phyloP scores from a whole-genome alignment of 495 filamentous ascomycete genomes.

The Xylaria grammica region DNA sequence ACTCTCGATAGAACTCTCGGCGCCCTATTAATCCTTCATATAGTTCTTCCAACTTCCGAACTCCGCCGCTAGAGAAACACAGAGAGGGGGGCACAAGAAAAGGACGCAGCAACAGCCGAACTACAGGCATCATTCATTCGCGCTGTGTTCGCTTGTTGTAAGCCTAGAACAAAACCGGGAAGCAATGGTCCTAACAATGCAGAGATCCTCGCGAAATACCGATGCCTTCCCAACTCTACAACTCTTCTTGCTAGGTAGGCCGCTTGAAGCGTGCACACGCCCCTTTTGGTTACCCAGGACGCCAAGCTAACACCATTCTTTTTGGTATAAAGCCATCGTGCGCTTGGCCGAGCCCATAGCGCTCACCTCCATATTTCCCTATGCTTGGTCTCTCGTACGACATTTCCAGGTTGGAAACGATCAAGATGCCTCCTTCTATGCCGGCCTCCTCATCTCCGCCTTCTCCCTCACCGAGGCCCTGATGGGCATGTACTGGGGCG shows the following conservation, averaged over 20 bases:
- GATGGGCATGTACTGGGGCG: slow-evolving; percentile 86
- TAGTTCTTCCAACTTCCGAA: neutral
- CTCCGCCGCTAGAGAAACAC: neutral
- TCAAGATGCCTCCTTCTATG: slow-evolving; percentile 77
- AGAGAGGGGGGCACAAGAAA: no score
- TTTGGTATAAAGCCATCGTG: slow-evolving; percentile 48
- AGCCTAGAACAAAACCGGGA: slow-evolving; percentile 36
- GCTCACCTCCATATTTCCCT: slow-evolving; percentile 85
- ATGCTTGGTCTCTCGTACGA: slow-evolving; percentile 83
- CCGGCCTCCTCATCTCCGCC: slow-evolving; percentile 83
- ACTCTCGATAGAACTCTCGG: no score
- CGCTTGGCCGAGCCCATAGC: slow-evolving; percentile 89
- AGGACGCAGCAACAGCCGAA: slow-evolving; percentile 15
- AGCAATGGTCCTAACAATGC: slow-evolving; percentile 52
- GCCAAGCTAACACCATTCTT: neutral
- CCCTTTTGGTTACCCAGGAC: neutral
- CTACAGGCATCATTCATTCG: slow-evolving; percentile 10
- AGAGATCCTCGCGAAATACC: slow-evolving; percentile 54
- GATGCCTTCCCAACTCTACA: slow-evolving; percentile 76
- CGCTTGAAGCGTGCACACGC: neutral
- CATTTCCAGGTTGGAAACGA: slow-evolving; percentile 71
- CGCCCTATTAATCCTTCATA: neutral
- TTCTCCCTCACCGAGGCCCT: slow-evolving; percentile 81
- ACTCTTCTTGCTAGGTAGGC: slow-evolving; percentile 74
- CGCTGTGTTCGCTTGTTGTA: slow-evolving; percentile 38